Base-by-base conservation (phyloP, 441 rosid species). In the Adansonia grandidieri region DNA sequence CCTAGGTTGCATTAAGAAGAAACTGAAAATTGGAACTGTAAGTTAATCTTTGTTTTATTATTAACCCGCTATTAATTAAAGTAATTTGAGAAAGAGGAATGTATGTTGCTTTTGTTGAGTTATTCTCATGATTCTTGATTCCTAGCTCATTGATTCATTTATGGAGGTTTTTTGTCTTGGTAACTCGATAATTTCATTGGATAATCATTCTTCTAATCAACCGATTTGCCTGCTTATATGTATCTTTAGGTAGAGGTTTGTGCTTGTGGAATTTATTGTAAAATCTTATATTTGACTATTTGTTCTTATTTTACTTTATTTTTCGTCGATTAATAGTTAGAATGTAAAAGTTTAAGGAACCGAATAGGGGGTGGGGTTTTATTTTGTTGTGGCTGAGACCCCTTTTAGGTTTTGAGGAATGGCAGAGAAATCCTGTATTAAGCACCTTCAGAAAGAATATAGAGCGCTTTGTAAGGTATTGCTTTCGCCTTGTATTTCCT, bases 401-500 rank as follows among this genome's bases (percentile, higher is more conserved):
- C 19, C 80, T 79, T 71, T 58, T 64, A 74, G 76, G 81, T 66
- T 22, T 71, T 64, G 71, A 77, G 74, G 62, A 51, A 96, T 96
- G 99, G 99, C 98, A 19, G 99, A 91, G 77, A 92, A 90, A 85
- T 87, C 92, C 5, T 96, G 99, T 78, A 90, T 92, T 40, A 91
- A 88, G 83, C 97, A 98, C 61, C 97, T 94, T 58, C 99, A 96
- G 83, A 96, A 94, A 91, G 98, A 96, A 80, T 96, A 85, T 78
- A 94, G 97, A 87, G 93, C 97, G 40, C 97, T 96, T 44, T 92
- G 94, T 87, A 96, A 94, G 86, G 99, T 94, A 86, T 50, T 44
- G 86, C 61, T 17, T 56, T 53, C 17, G 19, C 48, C 54, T 71
- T 79, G 8, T 68, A 54, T 56, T 53, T 72, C 44, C 42, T 51